Conservation (phyloP, 495 filamentous ascomycete species). For the Neurospora sp. region DNA sequence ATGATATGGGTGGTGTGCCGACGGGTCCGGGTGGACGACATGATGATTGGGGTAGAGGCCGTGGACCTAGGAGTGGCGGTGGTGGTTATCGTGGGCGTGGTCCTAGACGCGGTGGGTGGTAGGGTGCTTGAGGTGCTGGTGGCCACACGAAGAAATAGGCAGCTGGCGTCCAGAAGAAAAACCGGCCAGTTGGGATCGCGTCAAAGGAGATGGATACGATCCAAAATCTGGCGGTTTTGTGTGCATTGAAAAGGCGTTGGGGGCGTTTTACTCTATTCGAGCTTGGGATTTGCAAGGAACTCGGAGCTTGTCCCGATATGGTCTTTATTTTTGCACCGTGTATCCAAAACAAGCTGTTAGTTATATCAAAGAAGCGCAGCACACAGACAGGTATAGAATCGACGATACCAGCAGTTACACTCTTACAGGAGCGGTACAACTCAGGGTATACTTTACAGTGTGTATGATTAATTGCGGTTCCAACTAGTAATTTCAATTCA, state of each 20-base stretch:
- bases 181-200: not conserved
- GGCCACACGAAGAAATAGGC: not conserved
- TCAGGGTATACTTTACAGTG: not conserved
- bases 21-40: constrained; percentile 46
- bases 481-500: not conserved
- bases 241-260: not conserved
- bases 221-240: not conserved
- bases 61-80: constrained; percentile 33
- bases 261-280: not conserved
- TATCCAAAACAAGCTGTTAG: not conserved
- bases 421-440: not conserved
- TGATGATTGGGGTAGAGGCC: constrained; percentile 41
- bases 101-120: constrained; percentile 9
- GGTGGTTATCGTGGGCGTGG: constrained; percentile 17
- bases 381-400: not conserved
- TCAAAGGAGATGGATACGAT: not conserved
- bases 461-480: not conserved
- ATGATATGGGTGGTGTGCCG: constrained; percentile 28
- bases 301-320: not conserved
- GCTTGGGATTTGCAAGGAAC: not conserved
- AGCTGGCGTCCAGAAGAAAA: not conserved
- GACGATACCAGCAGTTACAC: not conserved
- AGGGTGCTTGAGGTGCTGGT: not conserved
- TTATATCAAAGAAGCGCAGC: not conserved
- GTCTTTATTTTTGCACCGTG: not conserved